These are phyloP conservation scores for Auriculariales sp. DNA, from an alignment of 768 basidiomycete species.

Conservation along the genomic window DNA sequence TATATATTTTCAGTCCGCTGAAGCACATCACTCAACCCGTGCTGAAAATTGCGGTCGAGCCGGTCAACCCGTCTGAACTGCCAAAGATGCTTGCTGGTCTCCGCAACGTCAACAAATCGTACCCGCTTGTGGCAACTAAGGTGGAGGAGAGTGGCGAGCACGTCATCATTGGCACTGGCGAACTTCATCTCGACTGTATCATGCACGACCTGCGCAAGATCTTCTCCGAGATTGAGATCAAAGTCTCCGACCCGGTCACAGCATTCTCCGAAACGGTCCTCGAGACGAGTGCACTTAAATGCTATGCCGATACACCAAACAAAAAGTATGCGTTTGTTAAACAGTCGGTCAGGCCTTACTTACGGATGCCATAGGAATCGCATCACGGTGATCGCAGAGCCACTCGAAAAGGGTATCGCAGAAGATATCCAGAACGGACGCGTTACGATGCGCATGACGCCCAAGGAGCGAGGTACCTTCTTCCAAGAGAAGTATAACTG, in stretches of 20 bases:
- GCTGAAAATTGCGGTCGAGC: slow-evolving; percentile 95
- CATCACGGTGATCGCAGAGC: slow-evolving; percentile 98
- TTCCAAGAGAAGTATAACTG: slow-evolving; percentile 97
- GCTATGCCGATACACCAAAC: slow-evolving; percentile 98
- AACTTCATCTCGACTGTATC: slow-evolving; percentile 90
- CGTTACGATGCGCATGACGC: slow-evolving; percentile 87
- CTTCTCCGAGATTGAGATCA: slow-evolving; percentile 98
- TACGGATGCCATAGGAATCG: slow-evolving; percentile 55
- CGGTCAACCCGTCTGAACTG: slow-evolving; percentile 91
- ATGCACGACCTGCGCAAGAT: slow-evolving; percentile 88
- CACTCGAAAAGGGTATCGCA: slow-evolving; percentile 86
- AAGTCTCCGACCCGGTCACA: slow-evolving; percentile 97
- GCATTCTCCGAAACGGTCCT: slow-evolving; percentile 97
- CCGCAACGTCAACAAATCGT: slow-evolving; percentile 94
- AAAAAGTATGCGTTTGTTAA: slow-evolving; percentile 60
- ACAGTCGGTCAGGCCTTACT: slow-evolving; percentile 3
- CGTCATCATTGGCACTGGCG: slow-evolving; percentile 91
- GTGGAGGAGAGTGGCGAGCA: slow-evolving; percentile 99
- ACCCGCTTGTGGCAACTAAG: slow-evolving; percentile 86
- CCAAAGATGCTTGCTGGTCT: slow-evolving; percentile 98
- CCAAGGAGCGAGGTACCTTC: slow-evolving; percentile 89
- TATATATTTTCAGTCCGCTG: slow-evolving; percentile 91
- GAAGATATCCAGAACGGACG: slow-evolving; percentile 91
- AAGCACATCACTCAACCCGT: slow-evolving; percentile 96
- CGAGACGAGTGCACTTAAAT: slow-evolving; percentile 95